A percentile compares a stretch with the other conserved stretches of the same genome.
Conservation (phyloP, 495 filamentous ascomycete species). For the Aspergillus conjunctus region DNA sequence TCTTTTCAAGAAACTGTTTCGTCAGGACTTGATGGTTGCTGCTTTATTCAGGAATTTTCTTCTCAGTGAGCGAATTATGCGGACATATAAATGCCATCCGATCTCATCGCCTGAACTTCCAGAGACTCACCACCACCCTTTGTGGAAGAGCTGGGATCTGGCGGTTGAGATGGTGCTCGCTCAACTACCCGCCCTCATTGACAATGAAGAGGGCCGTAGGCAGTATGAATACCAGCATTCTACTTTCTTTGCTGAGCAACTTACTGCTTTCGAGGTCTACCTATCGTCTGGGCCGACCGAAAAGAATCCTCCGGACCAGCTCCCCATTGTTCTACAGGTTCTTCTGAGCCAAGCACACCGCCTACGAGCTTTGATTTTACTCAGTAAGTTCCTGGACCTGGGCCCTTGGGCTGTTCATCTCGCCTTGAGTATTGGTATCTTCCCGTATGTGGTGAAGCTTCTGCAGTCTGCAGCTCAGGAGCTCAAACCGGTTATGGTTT, state of each 20-base stretch:
- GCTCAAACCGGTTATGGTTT: slow-evolving; percentile 98
- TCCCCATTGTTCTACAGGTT: slow-evolving; percentile 95
- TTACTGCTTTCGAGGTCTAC: slow-evolving; percentile 97
- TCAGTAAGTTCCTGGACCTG: slow-evolving; percentile 91
- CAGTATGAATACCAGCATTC: slow-evolving; percentile 93
- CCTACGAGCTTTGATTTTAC: slow-evolving; percentile 86
- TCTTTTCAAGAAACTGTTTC: slow-evolving; percentile 93
- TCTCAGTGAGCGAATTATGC: slow-evolving; percentile 92
- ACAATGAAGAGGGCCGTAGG: slow-evolving; percentile 70
- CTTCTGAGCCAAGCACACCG: slow-evolving; percentile 93
- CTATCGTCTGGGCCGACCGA: slow-evolving; percentile 83
- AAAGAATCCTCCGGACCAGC: slow-evolving; percentile 85
- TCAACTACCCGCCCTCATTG: slow-evolving; percentile 80
- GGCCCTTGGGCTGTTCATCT: slow-evolving; percentile 98
- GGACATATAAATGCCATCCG: slow-evolving; percentile 90
- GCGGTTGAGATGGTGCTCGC: slow-evolving; percentile 95
- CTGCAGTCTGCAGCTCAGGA: slow-evolving; percentile 93
- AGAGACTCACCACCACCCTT: slow-evolving; percentile 85
- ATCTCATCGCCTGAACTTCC: slow-evolving; percentile 87
- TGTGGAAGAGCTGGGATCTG: slow-evolving; percentile 98
- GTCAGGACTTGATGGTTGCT: slow-evolving; percentile 98
- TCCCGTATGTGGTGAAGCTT: slow-evolving; percentile 95
- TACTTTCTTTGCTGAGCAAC: slow-evolving; percentile 93
- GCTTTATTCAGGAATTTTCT: slow-evolving; percentile 96
- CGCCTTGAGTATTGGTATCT: slow-evolving; percentile 95